Evolutionary conservation across 805 yeast species (phyloP), one percentile per base, ranked within the genome.

Genomic region (Teunomyces tritomae): DNA sequence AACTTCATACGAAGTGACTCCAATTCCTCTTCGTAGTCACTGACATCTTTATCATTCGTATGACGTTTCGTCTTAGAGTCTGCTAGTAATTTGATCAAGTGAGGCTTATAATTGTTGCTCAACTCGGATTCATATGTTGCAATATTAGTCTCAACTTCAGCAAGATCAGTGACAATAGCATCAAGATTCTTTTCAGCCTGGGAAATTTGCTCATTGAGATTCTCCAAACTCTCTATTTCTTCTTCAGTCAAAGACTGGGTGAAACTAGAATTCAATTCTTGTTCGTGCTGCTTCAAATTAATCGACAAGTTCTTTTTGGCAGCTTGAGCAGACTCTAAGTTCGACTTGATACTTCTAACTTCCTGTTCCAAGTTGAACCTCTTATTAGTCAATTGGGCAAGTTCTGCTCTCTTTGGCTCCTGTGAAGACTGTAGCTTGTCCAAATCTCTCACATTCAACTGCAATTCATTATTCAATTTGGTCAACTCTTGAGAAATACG

Each of bases 181-280:
- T 75, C 72, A 39, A 84, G 69, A 30, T 70, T 56, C 2, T 50
- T 54, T 49, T 79, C 84, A 1, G 67, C 43, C 2, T 47, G 46
- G 1, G 75, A 63, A 6, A 85, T 64, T 1, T 68, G 57, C 0
- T 45, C 24, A 10, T 67, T 65, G 2, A 82, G 57, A 0, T 49
- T 37, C 3, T 64, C 53, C 16, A 87, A 62, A 16, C 66, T 69
- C 0, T 54, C 46, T 6, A 69, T 61, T 55, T 90, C 96, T 0
- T 66, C 74, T 0, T 57, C 48, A 0, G 83, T 67, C 34, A 89
- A 64, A 1, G 74, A 72, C 39, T 77, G 76, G 14, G 77, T 68
- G 57, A 89, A 89, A 1, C 73, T 73, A 4, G 83, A 68, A 1
- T 57, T 46, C 42, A 82, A 51, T 59, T 90, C 96, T 1, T 58